These are phyloP conservation scores for Zygosaccharomyces rouxii DNA, from an alignment of 805 yeast genomes.

Conservation along the genomic window DNA sequence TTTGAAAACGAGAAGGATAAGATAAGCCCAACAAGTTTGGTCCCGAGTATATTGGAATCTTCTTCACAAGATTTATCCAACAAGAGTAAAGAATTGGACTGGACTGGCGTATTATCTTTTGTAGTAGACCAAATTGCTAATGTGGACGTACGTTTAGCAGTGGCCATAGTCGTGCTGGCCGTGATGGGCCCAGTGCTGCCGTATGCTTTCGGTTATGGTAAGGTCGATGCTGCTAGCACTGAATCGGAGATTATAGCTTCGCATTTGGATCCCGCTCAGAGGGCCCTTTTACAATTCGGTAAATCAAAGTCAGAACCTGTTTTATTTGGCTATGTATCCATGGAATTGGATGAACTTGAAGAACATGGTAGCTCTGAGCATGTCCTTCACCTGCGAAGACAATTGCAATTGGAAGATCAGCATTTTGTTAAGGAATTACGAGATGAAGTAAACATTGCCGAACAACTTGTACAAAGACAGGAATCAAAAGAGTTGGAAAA, in stretches of 20 bases:
- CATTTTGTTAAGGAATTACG: not conserved
- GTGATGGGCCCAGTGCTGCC: constrained; percentile 10
- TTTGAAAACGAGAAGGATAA: not conserved
- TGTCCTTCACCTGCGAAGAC: constrained; percentile 2
- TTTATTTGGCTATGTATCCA: constrained; percentile 9
- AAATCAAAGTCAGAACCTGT: constrained; percentile 19
- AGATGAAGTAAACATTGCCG: not conserved
- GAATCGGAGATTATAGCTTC: not conserved
- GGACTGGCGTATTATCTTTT: constrained; percentile 11
- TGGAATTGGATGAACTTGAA: constrained; percentile 4
- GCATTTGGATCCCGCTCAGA: constrained; percentile 18
- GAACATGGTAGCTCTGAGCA: constrained; percentile 2
- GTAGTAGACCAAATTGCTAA: constrained; percentile 7
- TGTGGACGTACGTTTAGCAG: constrained; percentile 12
- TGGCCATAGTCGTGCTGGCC: constrained; percentile 6
- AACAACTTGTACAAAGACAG: not conserved
- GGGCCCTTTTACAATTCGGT: constrained; percentile 26
- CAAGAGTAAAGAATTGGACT: constrained; percentile 4
- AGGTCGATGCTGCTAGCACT: not conserved
- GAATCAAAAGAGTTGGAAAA: not conserved
- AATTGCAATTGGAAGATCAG: not conserved
- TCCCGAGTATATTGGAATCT: not conserved
- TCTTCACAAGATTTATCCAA: not conserved
- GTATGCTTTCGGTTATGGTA: not conserved
- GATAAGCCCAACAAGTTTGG: not conserved